phyloP scores from a whole-genome alignment of 306 rosid species.

The Glycine tomentella region DNA sequence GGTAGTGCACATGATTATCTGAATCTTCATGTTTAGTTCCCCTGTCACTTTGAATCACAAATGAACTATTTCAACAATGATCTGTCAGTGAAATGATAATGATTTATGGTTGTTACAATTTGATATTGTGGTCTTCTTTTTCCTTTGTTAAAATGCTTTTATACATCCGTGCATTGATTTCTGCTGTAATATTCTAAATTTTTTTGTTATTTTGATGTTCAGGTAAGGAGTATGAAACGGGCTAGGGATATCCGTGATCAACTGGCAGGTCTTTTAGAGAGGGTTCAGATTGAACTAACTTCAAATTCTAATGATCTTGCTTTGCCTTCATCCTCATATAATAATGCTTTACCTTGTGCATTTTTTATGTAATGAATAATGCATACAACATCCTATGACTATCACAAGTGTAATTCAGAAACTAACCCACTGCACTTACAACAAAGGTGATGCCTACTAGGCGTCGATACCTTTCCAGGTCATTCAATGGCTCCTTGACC shows the following conservation, averaged over 20 bases:
- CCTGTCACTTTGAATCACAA: neutral
- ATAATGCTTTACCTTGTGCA: too few species aligned
- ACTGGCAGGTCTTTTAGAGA: conserved; percentile 89
- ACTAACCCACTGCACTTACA: too few species aligned
- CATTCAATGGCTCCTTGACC: too few species aligned
- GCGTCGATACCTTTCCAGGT: too few species aligned
- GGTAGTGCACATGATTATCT: conserved; percentile 8
- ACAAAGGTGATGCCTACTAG: too few species aligned
- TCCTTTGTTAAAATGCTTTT: neutral
- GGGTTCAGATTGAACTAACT: conserved; percentile 87
- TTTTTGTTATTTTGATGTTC: conserved; percentile 37
- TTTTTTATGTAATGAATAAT: too few species aligned
- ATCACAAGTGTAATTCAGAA: too few species aligned
- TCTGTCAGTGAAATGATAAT: conserved; percentile 15
- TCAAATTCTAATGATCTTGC: conserved; percentile 55
- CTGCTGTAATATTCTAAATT: conserved; percentile 31
- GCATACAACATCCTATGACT: too few species aligned
- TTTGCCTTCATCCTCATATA: too few species aligned
- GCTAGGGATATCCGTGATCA: conserved; percentile 96
- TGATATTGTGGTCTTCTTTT: conserved; percentile 20
- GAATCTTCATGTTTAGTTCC: conserved; percentile 29
- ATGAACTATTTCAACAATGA: neutral
- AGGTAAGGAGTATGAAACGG: conserved; percentile 98
- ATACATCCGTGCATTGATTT: neutral
- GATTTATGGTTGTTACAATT: conserved; percentile 12